Conservation (phyloP, 2,329 filamentous ascomycete species). For the Botryotinia calthae region DNA sequence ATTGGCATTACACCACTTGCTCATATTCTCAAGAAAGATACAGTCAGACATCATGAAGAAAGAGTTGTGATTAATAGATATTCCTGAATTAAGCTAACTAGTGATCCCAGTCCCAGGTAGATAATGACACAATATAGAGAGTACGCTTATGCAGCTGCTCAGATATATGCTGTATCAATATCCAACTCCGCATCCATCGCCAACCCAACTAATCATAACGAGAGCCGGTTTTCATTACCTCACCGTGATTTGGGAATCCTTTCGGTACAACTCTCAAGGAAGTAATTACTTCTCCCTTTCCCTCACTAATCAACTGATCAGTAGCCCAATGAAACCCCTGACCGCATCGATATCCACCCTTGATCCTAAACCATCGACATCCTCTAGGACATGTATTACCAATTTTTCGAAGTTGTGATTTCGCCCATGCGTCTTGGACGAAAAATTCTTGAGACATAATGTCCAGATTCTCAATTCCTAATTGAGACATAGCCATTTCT, state of each 20-base stretch:
- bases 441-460: not conserved
- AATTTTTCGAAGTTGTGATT: not conserved
- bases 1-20: not conserved
- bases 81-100: not conserved
- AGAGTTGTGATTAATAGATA: not conserved
- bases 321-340: not conserved
- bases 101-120: not conserved
- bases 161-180: not conserved
- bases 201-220: not conserved
- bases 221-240: not conserved
- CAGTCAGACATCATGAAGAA: not conserved
- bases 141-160: not conserved
- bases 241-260: not conserved
- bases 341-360: slow-evolving; percentile 3
- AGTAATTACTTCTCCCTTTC: not conserved
- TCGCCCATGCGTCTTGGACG: not conserved
- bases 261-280: not conserved
- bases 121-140: not conserved
- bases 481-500: not conserved
- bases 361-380: not conserved
- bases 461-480: not conserved
- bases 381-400: not conserved
- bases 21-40: not conserved
- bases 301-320: not conserved
- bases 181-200: too few species aligned